Percentiles rank a stretch among this genome's conserved stretches.
Conservation (phyloP, 2,329 filamentous ascomycete species). For the Colletotrichum tropicicola region DNA sequence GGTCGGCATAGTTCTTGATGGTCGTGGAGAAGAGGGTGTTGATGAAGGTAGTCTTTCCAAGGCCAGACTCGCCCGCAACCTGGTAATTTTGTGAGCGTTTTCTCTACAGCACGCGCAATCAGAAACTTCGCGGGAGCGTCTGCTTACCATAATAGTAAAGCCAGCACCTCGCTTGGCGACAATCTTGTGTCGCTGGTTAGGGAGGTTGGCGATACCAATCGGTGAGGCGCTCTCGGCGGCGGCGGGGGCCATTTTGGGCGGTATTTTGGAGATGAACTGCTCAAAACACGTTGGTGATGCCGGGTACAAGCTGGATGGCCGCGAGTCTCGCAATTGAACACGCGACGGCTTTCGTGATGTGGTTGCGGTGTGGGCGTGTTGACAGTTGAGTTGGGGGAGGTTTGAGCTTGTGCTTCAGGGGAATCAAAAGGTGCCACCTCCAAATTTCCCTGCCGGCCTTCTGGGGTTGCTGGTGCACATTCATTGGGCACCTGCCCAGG, state of each 20-base stretch:
- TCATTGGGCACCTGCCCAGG: constrained; percentile 28
- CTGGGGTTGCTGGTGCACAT: constrained; percentile 25
- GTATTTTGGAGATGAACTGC: constrained; percentile 30
- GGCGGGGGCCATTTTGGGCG: constrained; percentile 63
- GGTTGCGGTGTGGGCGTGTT: constrained; percentile 30
- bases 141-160: constrained; percentile 96
- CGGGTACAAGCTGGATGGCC: constrained; percentile 20
- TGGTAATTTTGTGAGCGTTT: constrained; percentile 45
- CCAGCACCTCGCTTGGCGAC: constrained; percentile 88
- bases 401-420: constrained; percentile 35
- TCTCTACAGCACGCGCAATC: neutral
- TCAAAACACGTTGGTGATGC: constrained; percentile 26
- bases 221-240: constrained; percentile 70
- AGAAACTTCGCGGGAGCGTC: neutral
- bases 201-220: constrained; percentile 79
- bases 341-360: constrained; percentile 31
- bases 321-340: constrained; percentile 24
- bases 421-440: constrained; percentile 34
- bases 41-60: constrained; percentile 99
- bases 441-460: constrained; percentile 32
- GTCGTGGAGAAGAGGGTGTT: constrained; percentile 99
- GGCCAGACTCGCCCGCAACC: constrained; percentile 97
- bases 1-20: constrained; percentile 99
- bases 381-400: constrained; percentile 29
- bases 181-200: constrained; percentile 80